phyloP scores from a whole-genome alignment of 228 moss, liverwort and hornwort genomes.

The Sphagnum fallax region DNA sequence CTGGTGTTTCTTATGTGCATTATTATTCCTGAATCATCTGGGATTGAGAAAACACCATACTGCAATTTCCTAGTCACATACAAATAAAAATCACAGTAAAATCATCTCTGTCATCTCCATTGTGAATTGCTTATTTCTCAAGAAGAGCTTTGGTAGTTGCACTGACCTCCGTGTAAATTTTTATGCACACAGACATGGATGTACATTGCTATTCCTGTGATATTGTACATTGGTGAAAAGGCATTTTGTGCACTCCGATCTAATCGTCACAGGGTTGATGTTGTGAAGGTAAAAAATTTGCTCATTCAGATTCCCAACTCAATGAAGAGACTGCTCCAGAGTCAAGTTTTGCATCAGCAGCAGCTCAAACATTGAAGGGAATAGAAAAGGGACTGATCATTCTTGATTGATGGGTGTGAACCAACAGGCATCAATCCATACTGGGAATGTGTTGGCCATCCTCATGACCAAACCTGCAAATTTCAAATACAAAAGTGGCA shows the following conservation, averaged over 20 bases:
- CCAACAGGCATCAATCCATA: constrained; percentile 34
- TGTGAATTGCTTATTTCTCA: no score
- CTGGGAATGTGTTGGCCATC: constrained; percentile 34
- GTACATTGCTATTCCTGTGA: constrained; percentile 31
- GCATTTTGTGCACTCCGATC: constrained; percentile 37
- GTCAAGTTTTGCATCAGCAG: not conserved
- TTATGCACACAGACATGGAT: constrained; percentile 37
- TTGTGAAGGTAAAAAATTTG: constrained; percentile 28
- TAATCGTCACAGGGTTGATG: constrained; percentile 39
- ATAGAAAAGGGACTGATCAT: not conserved
- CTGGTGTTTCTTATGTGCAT: no score
- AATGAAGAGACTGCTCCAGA: not conserved
- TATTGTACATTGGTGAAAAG: constrained; percentile 45
- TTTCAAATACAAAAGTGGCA: constrained; percentile 38
- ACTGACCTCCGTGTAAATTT: not conserved
- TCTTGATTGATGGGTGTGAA: not conserved
- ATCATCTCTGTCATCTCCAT: no score
- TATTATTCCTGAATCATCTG: no score
- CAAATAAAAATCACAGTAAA: no score
- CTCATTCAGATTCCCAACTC: no score
- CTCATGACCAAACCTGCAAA: constrained; percentile 31
- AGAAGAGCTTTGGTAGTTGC: no score
- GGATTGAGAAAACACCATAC: no score
- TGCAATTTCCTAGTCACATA: no score
- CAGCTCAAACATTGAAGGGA: not conserved